Percentiles rank a stretch among this genome's conserved stretches.
Conservation (phyloP, 148 eudicot genomes). For the Vaccinium vitisidaea region DNA sequence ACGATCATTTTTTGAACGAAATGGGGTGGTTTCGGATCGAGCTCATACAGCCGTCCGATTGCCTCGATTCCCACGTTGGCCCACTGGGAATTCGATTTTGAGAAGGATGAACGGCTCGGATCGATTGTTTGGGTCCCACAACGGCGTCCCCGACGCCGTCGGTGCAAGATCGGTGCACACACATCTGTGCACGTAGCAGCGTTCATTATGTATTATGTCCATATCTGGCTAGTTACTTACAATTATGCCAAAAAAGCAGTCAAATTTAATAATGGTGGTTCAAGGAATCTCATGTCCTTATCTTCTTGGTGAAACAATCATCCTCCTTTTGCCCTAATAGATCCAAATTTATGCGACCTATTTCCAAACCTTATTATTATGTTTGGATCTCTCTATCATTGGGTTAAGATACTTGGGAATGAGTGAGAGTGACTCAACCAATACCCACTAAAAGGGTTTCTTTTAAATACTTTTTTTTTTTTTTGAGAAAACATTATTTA, state of each 20-base stretch:
- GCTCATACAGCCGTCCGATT: no score
- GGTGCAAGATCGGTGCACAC: no score
- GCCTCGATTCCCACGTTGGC: no score
- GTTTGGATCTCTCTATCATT: conserved; percentile 17
- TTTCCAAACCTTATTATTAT: conserved; percentile 4
- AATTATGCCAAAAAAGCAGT: neutral
- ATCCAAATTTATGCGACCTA: neutral
- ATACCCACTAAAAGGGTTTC: neutral
- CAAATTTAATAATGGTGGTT: conserved; percentile 7
- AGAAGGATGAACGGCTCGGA: no score
- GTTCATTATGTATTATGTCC: no score
- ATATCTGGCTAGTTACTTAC: neutral
- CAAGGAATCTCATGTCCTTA: conserved; percentile 11
- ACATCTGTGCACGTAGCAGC: no score
- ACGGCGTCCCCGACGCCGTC: no score
- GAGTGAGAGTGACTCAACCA: conserved; percentile 1
- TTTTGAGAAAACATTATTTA: no score
- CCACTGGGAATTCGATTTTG: no score
- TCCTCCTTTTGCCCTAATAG: conserved; percentile 5
- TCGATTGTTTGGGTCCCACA: no score
- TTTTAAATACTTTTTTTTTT: neutral
- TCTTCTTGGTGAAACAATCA: neutral
- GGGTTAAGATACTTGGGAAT: neutral
- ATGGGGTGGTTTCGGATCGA: no score
- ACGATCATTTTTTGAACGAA: no score